phyloP scores from a whole-genome alignment of 2,329 filamentous ascomycete species.

The Daldinia sp. region DNA sequence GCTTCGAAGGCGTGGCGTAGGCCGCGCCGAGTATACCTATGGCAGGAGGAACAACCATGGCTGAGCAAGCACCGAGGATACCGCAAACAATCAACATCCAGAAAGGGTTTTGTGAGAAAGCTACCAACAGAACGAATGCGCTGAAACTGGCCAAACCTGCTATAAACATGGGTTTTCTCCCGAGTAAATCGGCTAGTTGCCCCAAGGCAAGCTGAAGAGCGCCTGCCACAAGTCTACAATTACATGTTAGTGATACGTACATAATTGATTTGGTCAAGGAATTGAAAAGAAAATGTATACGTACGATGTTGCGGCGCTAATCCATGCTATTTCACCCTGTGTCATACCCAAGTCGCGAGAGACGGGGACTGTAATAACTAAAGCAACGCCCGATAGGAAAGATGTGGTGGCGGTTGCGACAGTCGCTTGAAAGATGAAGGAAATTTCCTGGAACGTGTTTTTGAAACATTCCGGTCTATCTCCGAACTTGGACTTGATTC shows the following conservation, averaged over 20 bases:
- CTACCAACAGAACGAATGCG: slow-evolving; percentile 67
- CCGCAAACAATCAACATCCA: slow-evolving; percentile 73
- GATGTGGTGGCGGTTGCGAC: slow-evolving; percentile 74
- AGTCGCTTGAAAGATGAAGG: slow-evolving; percentile 75
- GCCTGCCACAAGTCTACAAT: slow-evolving; percentile 67
- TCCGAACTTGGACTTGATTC: slow-evolving; percentile 48
- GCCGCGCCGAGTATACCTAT: slow-evolving; percentile 72
- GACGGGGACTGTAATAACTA: slow-evolving; percentile 73
- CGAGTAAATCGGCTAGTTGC: slow-evolving; percentile 73
- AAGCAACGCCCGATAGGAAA: slow-evolving; percentile 69
- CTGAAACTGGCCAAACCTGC: slow-evolving; percentile 70
- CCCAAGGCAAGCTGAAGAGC: slow-evolving; percentile 76
- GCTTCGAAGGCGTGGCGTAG: slow-evolving; percentile 66
- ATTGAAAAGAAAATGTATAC: slow-evolving; percentile 39
- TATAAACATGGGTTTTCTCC: slow-evolving; percentile 71
- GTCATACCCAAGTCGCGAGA: slow-evolving; percentile 71
- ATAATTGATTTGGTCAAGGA: not conserved
- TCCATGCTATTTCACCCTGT: slow-evolving; percentile 75
- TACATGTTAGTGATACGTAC: slow-evolving; percentile 13
- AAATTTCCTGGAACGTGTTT: slow-evolving; percentile 70
- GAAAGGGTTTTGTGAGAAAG: slow-evolving; percentile 70
- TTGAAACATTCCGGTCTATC: slow-evolving; percentile 70
- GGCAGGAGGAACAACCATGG: slow-evolving; percentile 72
- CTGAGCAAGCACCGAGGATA: slow-evolving; percentile 72
- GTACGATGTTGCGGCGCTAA: slow-evolving; percentile 70